These are phyloP conservation scores for Apiotrichum porosum DNA, from an alignment of 1,284 basidiomycete species.

Conservation along the genomic window DNA sequence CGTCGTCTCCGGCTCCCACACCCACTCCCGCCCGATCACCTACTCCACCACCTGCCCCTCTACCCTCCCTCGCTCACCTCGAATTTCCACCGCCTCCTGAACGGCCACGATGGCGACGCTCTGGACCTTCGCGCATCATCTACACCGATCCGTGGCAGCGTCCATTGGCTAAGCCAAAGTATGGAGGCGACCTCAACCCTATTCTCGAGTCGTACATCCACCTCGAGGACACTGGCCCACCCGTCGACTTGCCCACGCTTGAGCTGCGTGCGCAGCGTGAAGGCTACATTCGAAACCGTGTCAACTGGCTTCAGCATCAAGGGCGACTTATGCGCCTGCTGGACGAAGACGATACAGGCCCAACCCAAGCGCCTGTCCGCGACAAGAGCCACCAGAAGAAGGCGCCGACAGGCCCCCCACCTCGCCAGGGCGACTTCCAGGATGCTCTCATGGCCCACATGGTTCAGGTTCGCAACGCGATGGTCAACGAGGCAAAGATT, in stretches of 20 bases:
- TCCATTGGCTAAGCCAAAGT: constrained; percentile 53
- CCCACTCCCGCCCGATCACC: constrained; percentile 25
- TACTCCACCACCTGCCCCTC: constrained; percentile 29
- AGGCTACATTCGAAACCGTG: constrained; percentile 54
- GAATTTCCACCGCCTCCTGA: constrained; percentile 34
- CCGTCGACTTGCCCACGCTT: constrained; percentile 50
- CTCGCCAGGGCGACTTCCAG: constrained; percentile 41
- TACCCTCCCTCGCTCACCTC: constrained; percentile 39
- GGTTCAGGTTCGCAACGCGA: constrained; percentile 45
- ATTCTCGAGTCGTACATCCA: constrained; percentile 62
- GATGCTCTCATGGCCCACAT: constrained; percentile 48
- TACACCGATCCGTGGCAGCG: constrained; percentile 65
- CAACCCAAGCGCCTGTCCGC: not conserved
- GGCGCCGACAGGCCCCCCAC: constrained; percentile 17
- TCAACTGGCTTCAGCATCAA: constrained; percentile 49
- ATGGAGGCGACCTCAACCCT: constrained; percentile 55
- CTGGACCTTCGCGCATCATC: constrained; percentile 56
- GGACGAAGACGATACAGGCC: constrained; percentile 47
- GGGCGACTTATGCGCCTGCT: constrained; percentile 44
- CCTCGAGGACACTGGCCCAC: constrained; percentile 51
- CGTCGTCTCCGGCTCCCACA: constrained; percentile 13
- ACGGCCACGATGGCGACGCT: constrained; percentile 57
- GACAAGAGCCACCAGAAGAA: constrained; percentile 9
- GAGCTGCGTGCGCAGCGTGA: constrained; percentile 54
- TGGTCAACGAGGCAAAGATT: constrained; percentile 43